Conservation (phyloP, 2,329 filamentous ascomycete species). For the Clathrospora elynae region DNA sequence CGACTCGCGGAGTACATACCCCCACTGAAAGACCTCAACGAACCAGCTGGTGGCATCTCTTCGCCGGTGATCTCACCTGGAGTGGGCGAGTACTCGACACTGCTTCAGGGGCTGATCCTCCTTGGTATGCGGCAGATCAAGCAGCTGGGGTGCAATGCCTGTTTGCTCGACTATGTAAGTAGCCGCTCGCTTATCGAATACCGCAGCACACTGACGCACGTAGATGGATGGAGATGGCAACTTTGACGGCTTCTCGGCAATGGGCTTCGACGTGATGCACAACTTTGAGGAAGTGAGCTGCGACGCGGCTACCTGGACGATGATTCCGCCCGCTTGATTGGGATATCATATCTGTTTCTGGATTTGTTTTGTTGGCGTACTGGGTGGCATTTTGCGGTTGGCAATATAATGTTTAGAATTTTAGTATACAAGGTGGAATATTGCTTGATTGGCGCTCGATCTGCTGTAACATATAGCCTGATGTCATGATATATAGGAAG, state of each 20-base stretch:
- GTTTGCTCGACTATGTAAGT: conserved; percentile 80
- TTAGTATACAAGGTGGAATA: not conserved
- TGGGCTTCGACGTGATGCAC: conserved; percentile 81
- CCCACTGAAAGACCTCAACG: conserved; percentile 63
- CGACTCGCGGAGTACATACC: conserved; percentile 72
- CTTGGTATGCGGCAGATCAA: conserved; percentile 85
- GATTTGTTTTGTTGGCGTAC: not conserved
- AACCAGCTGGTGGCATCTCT: conserved; percentile 74
- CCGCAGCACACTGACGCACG: conserved; percentile 35
- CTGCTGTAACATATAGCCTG: conserved; percentile 6
- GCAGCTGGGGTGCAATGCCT: conserved; percentile 72
- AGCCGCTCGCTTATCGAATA: not conserved
- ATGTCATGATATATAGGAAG: conserved; percentile 9
- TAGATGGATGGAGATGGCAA: conserved; percentile 74
- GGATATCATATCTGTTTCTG: too few relatives aligned
- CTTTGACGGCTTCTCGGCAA: conserved; percentile 72
- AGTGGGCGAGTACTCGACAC: conserved; percentile 68
- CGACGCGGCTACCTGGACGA: conserved; percentile 66
- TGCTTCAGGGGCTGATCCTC: conserved; percentile 79
- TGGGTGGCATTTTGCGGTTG: not conserved
- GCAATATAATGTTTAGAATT: not conserved
- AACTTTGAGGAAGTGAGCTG: conserved; percentile 81
- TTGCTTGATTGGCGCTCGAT: not conserved
- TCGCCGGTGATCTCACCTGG: conserved; percentile 76
- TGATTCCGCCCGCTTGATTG: conserved; percentile 53